Evolutionary conservation across 352 stramenopile species (phyloP).

Genomic region (Phytophthora sp.): DNA sequence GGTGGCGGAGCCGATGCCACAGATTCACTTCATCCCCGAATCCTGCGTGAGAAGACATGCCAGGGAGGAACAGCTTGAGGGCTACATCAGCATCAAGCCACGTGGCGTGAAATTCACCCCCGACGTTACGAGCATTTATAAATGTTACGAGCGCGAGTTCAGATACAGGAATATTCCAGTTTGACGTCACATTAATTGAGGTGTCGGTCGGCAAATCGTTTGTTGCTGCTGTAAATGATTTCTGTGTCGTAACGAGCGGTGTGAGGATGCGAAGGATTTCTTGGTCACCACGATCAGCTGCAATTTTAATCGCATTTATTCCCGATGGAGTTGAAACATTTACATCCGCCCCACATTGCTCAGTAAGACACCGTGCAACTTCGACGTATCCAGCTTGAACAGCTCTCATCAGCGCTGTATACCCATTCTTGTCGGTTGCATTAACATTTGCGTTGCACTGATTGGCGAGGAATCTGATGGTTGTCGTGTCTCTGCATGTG

Average conservation of each 20-base stretch:
- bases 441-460: not conserved
- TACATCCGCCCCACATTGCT: not conserved
- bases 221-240: too few relatives aligned
- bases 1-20: conserved; percentile 1
- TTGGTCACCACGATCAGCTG: not conserved
- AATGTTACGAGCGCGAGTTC: not conserved
- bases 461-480: not conserved
- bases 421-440: not conserved
- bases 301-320: not conserved
- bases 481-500: not conserved
- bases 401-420: not conserved
- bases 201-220: not conserved
- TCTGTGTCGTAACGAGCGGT: too few relatives aligned
- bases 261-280: not conserved
- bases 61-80: conserved; percentile 12
- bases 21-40: conserved; percentile 18
- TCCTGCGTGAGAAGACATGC: not conserved
- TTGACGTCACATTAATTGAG: not conserved
- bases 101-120: conserved; percentile 4
- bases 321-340: not conserved
- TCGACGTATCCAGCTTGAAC: not conserved
- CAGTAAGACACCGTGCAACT: not conserved
- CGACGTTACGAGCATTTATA: not conserved
- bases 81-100: conserved; percentile 18
- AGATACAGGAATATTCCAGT: conserved; percentile 4